Base-by-base conservation (phyloP, 1,139 yeast genomes). In the Magnusiomyces ingens region DNA sequence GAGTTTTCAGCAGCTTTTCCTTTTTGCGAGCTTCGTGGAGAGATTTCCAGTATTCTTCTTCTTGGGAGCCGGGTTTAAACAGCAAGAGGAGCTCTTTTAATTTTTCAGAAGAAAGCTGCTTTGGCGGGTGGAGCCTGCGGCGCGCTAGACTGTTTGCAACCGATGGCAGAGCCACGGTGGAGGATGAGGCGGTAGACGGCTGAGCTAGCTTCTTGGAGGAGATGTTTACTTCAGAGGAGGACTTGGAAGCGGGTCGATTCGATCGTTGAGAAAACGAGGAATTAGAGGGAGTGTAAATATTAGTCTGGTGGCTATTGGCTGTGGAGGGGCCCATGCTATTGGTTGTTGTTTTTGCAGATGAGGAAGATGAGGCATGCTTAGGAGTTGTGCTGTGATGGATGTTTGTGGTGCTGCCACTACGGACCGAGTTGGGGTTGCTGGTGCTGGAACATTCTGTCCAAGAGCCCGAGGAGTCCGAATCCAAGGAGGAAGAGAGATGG, bases 61-160 rank as follows among this genome's bases (percentile, higher is more conserved):
- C 53, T 42, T 55, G 55, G n/a, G 55, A 53, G 51, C 32, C 60
- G 49, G 55, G 60, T 40, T 52, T 55, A 49, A 61, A 58, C 18
- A 60, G 55, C 43, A 56, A 57, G 42, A 59, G 57, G 15, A 64
- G 57, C 49, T 59, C 58, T 49, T 62, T 59, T 19, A 64, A 55
- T 49, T 59, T 59, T 40, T 60, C 66, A 13, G 62, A 54, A 11
- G 65, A 61, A 15, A 63, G 57, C 42, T 60, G 59, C 48, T 57
- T 57, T 6, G 59, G 57, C 15, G 56, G 47, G 21, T 40, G 18
- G 6, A 21, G 21, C 13, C 45, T 11, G 19, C 45, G 38, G 45
- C 21, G 21, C 22, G 26, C 15, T 26, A 8, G 32, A 26, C 8
- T 5, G 32, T 5, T 26, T 26, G 32, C 32, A 26, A 26, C 32